Conservation (phyloP, 106 monocot species). For the Cymbidium sinense region DNA sequence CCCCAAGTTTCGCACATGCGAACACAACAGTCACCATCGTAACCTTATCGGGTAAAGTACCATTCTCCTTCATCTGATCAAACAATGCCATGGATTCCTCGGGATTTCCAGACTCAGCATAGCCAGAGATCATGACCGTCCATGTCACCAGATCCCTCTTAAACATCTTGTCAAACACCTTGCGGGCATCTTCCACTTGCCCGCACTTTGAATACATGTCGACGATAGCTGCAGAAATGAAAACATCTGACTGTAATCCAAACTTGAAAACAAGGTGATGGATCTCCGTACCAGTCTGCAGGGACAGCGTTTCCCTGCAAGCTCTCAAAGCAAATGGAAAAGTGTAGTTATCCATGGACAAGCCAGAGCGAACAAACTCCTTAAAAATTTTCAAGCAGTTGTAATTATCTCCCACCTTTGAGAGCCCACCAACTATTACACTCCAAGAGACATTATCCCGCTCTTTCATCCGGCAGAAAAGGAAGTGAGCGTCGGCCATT, state of each 20-base stretch:
- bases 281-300: conserved; percentile 21
- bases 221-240: conserved; percentile 37
- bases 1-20: conserved; percentile 51
- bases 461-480: conserved; percentile 31
- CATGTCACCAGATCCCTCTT: conserved; percentile 40
- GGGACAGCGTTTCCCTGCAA: conserved; percentile 25
- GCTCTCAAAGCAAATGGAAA: conserved; percentile 45
- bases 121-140: conserved; percentile 49
- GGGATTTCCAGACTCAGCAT: conserved; percentile 34
- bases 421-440: conserved; percentile 37
- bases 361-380: conserved; percentile 37
- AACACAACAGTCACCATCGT: conserved; percentile 36
- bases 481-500: conserved; percentile 14
- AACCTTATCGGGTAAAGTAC: conserved; percentile 33
- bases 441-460: conserved; percentile 54
- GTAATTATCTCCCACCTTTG: conserved; percentile 33
- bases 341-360: conserved; percentile 35
- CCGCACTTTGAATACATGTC: conserved; percentile 45
- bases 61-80: conserved; percentile 30
- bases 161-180: conserved; percentile 47
- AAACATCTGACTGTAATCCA: conserved; percentile 30
- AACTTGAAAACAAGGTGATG: conserved; percentile 35
- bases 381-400: conserved; percentile 28
- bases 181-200: conserved; percentile 32
- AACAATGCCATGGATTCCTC: conserved; percentile 39